Evolutionary conservation across 768 basidiomycete genomes (phyloP).

Genomic region (Tylopilus plumbeoviolaceoides): DNA sequence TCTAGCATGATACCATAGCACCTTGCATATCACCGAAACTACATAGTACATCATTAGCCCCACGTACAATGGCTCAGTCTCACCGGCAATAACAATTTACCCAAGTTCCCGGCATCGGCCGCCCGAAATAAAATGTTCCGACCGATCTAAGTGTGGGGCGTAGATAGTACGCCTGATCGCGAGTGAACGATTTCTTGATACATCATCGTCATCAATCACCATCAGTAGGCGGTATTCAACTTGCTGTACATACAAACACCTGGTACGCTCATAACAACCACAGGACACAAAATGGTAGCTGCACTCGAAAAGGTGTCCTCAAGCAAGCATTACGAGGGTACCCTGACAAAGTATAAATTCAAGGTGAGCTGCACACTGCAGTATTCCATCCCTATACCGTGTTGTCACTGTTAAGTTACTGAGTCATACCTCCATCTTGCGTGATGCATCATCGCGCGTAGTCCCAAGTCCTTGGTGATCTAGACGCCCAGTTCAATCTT

Average conservation of each 20-base stretch:
- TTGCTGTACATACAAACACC: not conserved
- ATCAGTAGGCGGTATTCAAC: not conserved
- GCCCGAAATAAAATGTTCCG: too few relatives aligned
- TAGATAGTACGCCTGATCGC: not conserved
- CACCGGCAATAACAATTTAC: not conserved
- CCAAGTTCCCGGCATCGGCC: not conserved
- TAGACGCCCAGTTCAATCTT: slow-evolving; percentile 78
- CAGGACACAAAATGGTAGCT: slow-evolving; percentile 9
- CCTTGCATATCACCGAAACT: not conserved
- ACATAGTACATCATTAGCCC: not conserved
- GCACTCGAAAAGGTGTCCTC: slow-evolving; percentile 65
- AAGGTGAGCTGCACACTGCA: slow-evolving; percentile 41
- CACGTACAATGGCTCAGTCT: not conserved
- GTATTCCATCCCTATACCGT: not conserved
- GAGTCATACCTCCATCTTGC: not conserved
- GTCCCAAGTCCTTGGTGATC: slow-evolving; percentile 69
- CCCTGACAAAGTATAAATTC: slow-evolving; percentile 83
- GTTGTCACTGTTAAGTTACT: not conserved
- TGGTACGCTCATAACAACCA: not conserved
- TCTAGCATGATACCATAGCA: slow-evolving; percentile 7
- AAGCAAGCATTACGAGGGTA: slow-evolving; percentile 79
- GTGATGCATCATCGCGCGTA: slow-evolving; percentile 25
- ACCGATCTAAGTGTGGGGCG: not conserved
- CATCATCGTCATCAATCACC: not conserved
- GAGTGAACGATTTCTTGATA: not conserved